phyloP scores from a whole-genome alignment of 202 grass and related monocot genomes.

The Hordeum pubiflorum region DNA sequence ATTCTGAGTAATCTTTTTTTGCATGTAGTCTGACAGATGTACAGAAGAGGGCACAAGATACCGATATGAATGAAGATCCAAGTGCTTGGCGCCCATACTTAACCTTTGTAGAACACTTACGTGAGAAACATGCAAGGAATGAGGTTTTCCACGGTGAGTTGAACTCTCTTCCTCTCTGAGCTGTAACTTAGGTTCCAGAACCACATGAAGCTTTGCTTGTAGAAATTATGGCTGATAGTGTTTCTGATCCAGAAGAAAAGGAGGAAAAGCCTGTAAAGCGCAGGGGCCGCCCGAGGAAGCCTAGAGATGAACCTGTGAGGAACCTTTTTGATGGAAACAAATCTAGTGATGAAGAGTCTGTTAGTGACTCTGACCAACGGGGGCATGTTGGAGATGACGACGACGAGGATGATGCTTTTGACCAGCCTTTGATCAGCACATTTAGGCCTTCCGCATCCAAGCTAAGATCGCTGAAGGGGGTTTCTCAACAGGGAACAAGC shows the following conservation, averaged over 20 bases:
- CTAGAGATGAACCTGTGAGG: constrained; percentile 54
- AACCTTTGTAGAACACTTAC: constrained; percentile 62
- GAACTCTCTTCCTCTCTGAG: not conserved
- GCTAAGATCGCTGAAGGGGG: constrained; percentile 55
- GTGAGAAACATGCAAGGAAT: constrained; percentile 58
- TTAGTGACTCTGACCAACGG: constrained; percentile 59
- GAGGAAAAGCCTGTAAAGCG: constrained; percentile 71
- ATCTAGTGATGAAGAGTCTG: constrained; percentile 66
- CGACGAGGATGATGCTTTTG: constrained; percentile 43
- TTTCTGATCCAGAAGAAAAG: constrained; percentile 57
- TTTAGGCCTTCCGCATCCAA: constrained; percentile 75
- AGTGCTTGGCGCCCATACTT: constrained; percentile 56
- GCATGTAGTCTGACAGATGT: constrained; percentile 62
- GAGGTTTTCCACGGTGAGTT: constrained; percentile 64
- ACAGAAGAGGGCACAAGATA: constrained; percentile 54
- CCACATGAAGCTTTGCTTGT: constrained; percentile 13
- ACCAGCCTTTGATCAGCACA: constrained; percentile 78
- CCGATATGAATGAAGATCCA: constrained; percentile 56
- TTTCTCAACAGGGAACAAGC: constrained; percentile 42
- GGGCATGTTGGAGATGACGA: constrained; percentile 48
- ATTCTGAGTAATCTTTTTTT: constrained; percentile 26
- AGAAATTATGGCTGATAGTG: constrained; percentile 20
- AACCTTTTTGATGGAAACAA: constrained; percentile 72
- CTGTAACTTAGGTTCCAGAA: not conserved
- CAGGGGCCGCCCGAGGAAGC: constrained; percentile 83